Conservation (phyloP, 306 rosid species). For the Cucumis sativus region Cucumber_9930_V3 NC_026661.2:19235501-19236000, state of each 20-base stretch:
- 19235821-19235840: no score
- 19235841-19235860: no score
- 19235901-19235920: neutral
- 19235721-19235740: no score
- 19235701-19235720: no score
- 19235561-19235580: constrained; percentile 23
- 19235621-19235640: constrained; percentile 26
- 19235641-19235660: neutral
- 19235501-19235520: constrained; percentile 21
- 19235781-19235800: no score
- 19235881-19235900: no score
- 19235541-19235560: constrained; percentile 24
- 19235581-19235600: constrained; percentile 19
- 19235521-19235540: constrained; percentile 24
- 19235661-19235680: neutral
- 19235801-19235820: no score
- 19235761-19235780: no score
- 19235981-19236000: constrained; percentile 20
- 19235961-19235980: constrained; percentile 28
- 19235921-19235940: constrained; percentile 17
- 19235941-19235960: constrained; percentile 38
- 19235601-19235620: constrained; percentile 20
- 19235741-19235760: no score
- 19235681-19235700: no score
- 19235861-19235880: no score